These are phyloP conservation scores for Colletotrichum sp. DNA, from an alignment of 2,329 filamentous ascomycete species.

Conservation along the genomic window DNA sequence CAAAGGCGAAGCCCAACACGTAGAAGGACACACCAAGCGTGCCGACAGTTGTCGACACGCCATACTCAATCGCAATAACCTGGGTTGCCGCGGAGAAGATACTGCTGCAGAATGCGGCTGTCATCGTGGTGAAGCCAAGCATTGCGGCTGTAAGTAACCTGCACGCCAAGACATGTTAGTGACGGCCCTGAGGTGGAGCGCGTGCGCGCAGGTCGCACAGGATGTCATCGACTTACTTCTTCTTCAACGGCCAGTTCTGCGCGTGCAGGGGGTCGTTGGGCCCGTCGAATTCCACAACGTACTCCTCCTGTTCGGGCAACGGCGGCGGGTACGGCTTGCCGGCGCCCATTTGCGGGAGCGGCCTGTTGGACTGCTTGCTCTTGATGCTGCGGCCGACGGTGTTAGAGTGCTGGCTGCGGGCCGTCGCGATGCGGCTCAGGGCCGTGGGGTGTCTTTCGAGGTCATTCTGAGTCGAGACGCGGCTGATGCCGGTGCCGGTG, in stretches of 20 bases:
- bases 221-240: conserved; percentile 63
- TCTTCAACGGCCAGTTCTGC: conserved; percentile 83
- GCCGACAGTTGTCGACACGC: conserved; percentile 66
- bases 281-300: conserved; percentile 86
- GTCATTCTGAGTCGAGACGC: conserved; percentile 68
- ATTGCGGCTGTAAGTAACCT: conserved; percentile 69
- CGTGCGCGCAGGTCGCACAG: neutral
- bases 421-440: conserved; percentile 74
- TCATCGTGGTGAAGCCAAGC: conserved; percentile 75
- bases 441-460: conserved; percentile 73
- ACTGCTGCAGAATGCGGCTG: conserved; percentile 66
- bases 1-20: conserved; percentile 75
- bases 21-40: conserved; percentile 71
- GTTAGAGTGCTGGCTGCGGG: conserved; percentile 70
- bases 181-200: neutral
- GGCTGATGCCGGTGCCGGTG: conserved; percentile 54
- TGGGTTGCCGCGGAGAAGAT: conserved; percentile 74
- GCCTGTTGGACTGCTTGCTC: conserved; percentile 57
- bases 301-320: conserved; percentile 74
- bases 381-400: conserved; percentile 68
- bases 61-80: conserved; percentile 60
- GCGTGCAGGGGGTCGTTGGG: conserved; percentile 83
- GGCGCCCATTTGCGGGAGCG: conserved; percentile 72
- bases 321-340: conserved; percentile 77
- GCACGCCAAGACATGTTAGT: conserved; percentile 10